Percentiles rank a stretch among this genome's conserved stretches.
Evolutionary conservation across 2,329 filamentous ascomycete genomes (phyloP).

Genomic region (Aspergillus caelatus): DNA sequence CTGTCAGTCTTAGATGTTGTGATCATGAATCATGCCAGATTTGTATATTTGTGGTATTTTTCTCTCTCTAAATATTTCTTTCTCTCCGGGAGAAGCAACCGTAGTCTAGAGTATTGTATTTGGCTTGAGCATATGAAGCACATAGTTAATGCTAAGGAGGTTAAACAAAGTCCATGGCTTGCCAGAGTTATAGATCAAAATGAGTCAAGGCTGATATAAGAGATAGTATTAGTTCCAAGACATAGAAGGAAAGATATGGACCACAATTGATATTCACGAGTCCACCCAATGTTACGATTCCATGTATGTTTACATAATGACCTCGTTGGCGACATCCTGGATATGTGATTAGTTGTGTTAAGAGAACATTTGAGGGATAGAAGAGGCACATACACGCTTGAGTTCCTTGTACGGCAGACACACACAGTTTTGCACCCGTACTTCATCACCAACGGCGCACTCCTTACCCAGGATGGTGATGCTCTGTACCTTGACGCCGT

Average conservation of each 20-base stretch:
- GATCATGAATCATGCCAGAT: neutral
- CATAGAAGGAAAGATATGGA: neutral
- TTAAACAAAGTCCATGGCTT: neutral
- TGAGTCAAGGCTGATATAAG: too few species aligned
- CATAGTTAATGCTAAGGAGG: neutral
- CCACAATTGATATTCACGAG: neutral
- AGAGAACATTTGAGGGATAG: neutral
- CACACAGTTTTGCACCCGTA: conserved; percentile 95
- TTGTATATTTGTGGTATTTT: neutral
- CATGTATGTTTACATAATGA: conserved; percentile 77
- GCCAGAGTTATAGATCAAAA: neutral
- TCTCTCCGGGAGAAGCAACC: neutral
- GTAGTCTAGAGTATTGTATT: neutral
- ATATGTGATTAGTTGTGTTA: conserved; percentile 7
- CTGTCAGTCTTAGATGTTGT: neutral
- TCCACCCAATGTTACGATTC: conserved; percentile 9
- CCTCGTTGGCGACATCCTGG: conserved; percentile 55
- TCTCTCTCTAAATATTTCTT: neutral
- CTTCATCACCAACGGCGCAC: conserved; percentile 88
- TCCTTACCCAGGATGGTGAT: conserved; percentile 98
- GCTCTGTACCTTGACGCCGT: conserved; percentile 97
- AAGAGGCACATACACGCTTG: conserved; percentile 72
- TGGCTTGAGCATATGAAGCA: neutral
- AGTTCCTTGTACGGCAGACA: conserved; percentile 98
- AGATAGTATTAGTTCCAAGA: neutral